Conservation (phyloP, 1,284 basidiomycete genomes). For the Papiliotrema flavescens region DNA sequence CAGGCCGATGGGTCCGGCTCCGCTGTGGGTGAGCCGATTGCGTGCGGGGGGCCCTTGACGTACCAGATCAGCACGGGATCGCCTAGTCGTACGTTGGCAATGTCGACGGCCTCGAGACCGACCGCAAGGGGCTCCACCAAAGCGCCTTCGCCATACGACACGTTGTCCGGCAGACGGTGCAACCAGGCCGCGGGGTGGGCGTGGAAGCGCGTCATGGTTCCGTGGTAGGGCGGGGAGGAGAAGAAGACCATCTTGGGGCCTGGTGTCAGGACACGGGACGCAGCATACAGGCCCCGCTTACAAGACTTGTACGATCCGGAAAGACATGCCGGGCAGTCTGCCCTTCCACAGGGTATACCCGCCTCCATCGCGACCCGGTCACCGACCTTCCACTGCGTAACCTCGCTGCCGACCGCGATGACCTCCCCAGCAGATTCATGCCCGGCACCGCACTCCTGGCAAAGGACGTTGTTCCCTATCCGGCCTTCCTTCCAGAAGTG, state of each 20-base stretch:
- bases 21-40: conserved; percentile 19
- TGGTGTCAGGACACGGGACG: neutral
- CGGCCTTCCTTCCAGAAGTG: conserved; percentile 54
- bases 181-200: conserved; percentile 56
- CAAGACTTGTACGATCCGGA: conserved; percentile 55
- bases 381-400: conserved; percentile 43
- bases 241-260: conserved; percentile 52
- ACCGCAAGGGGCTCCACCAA: conserved; percentile 55
- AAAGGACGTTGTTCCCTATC: conserved; percentile 40
- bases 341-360: conserved; percentile 53
- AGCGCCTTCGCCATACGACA: conserved; percentile 54
- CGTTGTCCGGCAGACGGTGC: conserved; percentile 53
- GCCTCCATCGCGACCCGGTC: conserved; percentile 54
- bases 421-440: conserved; percentile 52
- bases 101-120: conserved; percentile 54
- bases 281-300: conserved; percentile 22
- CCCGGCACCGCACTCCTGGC: conserved; percentile 44
- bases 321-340: conserved; percentile 53
- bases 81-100: conserved; percentile 52
- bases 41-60: conserved; percentile 13
- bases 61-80: conserved; percentile 51
- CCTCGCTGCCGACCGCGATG: conserved; percentile 50
- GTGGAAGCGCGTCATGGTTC: conserved; percentile 52
- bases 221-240: conserved; percentile 53
- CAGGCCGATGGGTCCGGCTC: conserved; percentile 55